Percentiles rank a stretch among this genome's conserved stretches.
These are phyloP conservation scores for Marchantia paleacea DNA, from an alignment of 225 moss, liverwort and hornwort genomes.

Conservation along the genomic window DNA sequence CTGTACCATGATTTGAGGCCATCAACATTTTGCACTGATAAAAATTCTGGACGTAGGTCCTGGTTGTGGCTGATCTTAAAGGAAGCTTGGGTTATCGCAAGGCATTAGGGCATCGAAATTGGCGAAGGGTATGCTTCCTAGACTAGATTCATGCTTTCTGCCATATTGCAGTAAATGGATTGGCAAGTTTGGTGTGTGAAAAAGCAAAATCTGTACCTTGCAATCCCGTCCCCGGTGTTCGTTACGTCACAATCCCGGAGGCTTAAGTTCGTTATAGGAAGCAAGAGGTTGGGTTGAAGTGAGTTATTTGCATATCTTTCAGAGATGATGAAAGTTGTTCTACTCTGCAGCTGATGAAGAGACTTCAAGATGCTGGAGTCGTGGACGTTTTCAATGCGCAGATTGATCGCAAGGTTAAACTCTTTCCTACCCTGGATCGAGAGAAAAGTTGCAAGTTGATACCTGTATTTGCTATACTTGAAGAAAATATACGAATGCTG, in stretches of 20 bases:
- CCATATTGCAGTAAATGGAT: too few relatives aligned
- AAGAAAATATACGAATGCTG: background rate
- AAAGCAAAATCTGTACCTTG: background rate
- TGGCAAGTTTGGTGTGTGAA: background rate
- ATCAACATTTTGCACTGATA: background rate
- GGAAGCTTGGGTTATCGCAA: conserved; percentile 81
- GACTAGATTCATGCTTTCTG: background rate
- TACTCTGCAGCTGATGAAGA: conserved; percentile 74
- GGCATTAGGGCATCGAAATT: conserved; percentile 88
- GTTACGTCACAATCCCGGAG: background rate
- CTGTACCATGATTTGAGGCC: background rate
- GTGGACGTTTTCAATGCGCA: conserved; percentile 91
- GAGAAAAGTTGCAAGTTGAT: background rate
- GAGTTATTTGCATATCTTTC: background rate
- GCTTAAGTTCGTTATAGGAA: background rate
- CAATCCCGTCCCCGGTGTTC: background rate
- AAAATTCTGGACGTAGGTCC: conserved; percentile 50
- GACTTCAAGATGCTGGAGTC: conserved; percentile 95
- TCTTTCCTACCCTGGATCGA: background rate
- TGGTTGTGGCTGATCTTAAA: conserved; percentile 97
- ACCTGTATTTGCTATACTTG: background rate
- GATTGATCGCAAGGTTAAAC: conserved; percentile 82
- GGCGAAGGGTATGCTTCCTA: conserved; percentile 79
- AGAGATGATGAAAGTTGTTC: conserved; percentile 7
- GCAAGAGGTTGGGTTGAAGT: background rate